Percentiles rank a stretch among this genome's conserved stretches.
Evolutionary conservation across 2,329 filamentous ascomycete genomes (phyloP).

Genomic region (Emydomyces testavorans): DNA sequence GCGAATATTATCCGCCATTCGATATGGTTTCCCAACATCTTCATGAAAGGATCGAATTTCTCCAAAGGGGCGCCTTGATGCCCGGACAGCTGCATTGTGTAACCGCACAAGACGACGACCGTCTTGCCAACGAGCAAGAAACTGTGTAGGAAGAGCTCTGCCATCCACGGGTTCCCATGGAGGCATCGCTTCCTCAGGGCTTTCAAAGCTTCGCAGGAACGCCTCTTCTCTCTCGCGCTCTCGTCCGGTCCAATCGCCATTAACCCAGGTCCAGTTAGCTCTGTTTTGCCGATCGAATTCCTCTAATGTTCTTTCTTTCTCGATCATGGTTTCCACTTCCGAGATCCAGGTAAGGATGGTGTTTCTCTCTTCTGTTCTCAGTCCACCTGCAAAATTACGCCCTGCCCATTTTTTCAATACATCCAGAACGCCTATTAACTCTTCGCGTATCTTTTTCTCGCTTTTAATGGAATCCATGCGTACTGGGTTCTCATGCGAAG

Average conservation of each 20-base stretch:
- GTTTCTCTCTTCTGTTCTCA: slow-evolving; percentile 65
- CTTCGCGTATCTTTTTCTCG: slow-evolving; percentile 72
- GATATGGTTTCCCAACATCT: slow-evolving; percentile 91
- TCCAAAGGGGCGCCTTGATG: slow-evolving; percentile 76
- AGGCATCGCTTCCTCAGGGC: slow-evolving; percentile 47
- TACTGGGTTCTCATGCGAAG: slow-evolving; percentile 75
- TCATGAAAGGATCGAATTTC: slow-evolving; percentile 79
- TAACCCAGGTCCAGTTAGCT: slow-evolving; percentile 67
- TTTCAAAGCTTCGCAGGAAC: slow-evolving; percentile 66
- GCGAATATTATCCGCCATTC: slow-evolving; percentile 81
- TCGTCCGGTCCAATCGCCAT: slow-evolving; percentile 61
- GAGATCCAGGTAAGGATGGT: slow-evolving; percentile 68
- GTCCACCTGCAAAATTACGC: slow-evolving; percentile 71
- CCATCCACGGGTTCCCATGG: slow-evolving; percentile 52
- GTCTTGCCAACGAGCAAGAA: slow-evolving; percentile 62
- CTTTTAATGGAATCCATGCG: slow-evolving; percentile 76
- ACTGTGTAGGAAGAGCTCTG: slow-evolving; percentile 44
- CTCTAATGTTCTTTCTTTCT: slow-evolving; percentile 65
- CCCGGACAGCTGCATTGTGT: slow-evolving; percentile 78
- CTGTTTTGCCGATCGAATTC: slow-evolving; percentile 60
- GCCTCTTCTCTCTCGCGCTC: slow-evolving; percentile 69
- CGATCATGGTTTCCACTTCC: slow-evolving; percentile 64
- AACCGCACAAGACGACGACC: slow-evolving; percentile 72
- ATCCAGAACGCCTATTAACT: slow-evolving; percentile 77
- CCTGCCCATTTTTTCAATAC: slow-evolving; percentile 84